Base-by-base conservation (phyloP, 1,284 basidiomycete genomes). In the Kwoniella shivajii region DNA sequence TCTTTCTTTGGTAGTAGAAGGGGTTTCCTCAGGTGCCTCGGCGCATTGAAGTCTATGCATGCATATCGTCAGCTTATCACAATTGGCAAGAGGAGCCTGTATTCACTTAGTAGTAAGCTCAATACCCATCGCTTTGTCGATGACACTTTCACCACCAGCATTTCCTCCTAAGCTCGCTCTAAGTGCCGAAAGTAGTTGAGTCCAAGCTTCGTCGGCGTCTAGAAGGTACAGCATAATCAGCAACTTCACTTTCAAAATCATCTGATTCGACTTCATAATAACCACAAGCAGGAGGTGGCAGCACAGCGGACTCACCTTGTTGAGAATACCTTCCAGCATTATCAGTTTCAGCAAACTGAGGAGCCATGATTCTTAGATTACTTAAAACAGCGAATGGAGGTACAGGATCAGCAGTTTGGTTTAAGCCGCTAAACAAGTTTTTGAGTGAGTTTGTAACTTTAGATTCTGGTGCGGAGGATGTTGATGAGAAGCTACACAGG, bases 131-230 rank as follows among this genome's bases (percentile, higher is more conserved):
- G 85, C 92, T 65, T 92, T 87, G 58, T 95, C 88, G 0, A 97
- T 84, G 56, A 36, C 31, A 14, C 54, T 47, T 80, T 85, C 61
- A 79, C 82, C 22, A 50, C 66, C 41, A 48, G 52, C 54, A 58
- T 59, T 29, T 63, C 83, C 79, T 16, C 82, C 80, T 2, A 95
- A 62, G 2, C 73, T 82, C 7, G 85, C 83, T 58, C 87, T 85
- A 20, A 98, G 80, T 0, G 88, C 84, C 52, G 88, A 87, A n/a
- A 93, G 80, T 60, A 98, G 85, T 55, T 89, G 85, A 2, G 84
- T 85, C 84, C 90, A 97, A 59, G 91, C 96, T 76, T 99, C 95
- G 72, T 98, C 95, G 13, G 95, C 95, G 73, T 99, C 95, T 91
- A 58, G 13, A 30, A 22, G 0, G 10, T 1, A 30, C 6, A 6